Evolutionary conservation across 2,329 filamentous ascomycete species (phyloP).

Genomic region (Gliomastix tumulicola): DNA sequence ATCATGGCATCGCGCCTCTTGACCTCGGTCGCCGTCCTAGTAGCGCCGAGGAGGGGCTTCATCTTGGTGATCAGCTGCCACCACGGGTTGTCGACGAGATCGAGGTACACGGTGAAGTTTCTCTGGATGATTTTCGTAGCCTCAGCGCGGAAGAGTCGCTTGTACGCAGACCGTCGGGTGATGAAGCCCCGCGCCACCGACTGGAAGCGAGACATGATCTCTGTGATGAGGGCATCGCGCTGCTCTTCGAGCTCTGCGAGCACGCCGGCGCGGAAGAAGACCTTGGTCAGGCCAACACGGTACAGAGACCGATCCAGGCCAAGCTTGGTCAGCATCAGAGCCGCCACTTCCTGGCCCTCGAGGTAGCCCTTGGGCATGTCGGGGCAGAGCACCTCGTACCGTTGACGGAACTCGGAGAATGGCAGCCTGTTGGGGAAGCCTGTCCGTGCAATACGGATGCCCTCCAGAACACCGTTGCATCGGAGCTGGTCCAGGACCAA

Average conservation of each 20-base stretch:
- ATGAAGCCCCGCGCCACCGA: constrained; percentile 86
- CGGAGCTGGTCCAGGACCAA: constrained; percentile 96
- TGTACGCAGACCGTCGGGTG: constrained; percentile 81
- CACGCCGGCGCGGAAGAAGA: constrained; percentile 95
- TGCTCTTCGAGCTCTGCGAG: constrained; percentile 95
- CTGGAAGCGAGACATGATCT: constrained; percentile 92
- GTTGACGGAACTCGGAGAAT: constrained; percentile 89
- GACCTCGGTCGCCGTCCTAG: constrained; percentile 84
- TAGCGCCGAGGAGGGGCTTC: constrained; percentile 89
- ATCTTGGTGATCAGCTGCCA: constrained; percentile 94
- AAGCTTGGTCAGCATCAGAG: constrained; percentile 83
- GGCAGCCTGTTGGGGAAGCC: constrained; percentile 91
- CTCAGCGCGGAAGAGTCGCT: constrained; percentile 88
- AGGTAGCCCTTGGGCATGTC: constrained; percentile 86
- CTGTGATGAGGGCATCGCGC: constrained; percentile 82
- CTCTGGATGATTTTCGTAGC: constrained; percentile 90
- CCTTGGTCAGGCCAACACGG: constrained; percentile 90
- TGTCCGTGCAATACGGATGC: constrained; percentile 92
- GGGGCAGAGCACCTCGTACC: constrained; percentile 89
- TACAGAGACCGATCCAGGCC: constrained; percentile 80
- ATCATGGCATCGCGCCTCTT: constrained; percentile 96
- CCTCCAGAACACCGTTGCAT: constrained; percentile 98
- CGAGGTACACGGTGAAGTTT: constrained; percentile 87
- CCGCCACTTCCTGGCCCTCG: constrained; percentile 80
- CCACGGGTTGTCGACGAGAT: constrained; percentile 90